phyloP scores from a whole-genome alignment of 192 early-diverging fungal species.

The Linnemannia elongata region DNA sequence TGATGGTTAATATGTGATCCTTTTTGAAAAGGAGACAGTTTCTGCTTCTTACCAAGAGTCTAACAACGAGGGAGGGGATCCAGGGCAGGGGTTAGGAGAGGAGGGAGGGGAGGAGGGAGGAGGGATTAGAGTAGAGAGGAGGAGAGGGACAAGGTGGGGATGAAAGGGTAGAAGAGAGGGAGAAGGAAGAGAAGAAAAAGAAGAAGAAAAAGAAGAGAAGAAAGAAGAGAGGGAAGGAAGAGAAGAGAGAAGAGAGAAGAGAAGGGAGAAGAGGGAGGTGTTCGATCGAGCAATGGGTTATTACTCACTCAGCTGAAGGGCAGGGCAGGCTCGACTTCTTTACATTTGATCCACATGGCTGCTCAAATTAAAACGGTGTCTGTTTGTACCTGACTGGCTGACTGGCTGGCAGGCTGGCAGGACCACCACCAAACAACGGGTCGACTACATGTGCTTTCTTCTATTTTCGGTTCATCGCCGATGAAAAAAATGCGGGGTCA shows the following conservation, averaged over 20 bases:
- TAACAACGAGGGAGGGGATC: slow-evolving; percentile 1
- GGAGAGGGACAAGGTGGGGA: neutral
- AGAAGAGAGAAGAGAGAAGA: neutral
- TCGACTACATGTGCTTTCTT: neutral
- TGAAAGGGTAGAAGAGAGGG: neutral
- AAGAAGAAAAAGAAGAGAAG: neutral
- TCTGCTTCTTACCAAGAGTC: slow-evolving; percentile 22
- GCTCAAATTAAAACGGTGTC: neutral
- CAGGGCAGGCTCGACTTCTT: neutral
- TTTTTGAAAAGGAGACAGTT: neutral
- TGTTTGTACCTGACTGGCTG: neutral
- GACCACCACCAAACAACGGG: neutral
- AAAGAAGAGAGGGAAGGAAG: neutral
- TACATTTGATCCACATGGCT: slow-evolving; percentile 9
- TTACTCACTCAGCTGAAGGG: slow-evolving; percentile 23
- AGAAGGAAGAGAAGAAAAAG: slow-evolving; percentile 3
- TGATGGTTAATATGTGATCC: neutral
- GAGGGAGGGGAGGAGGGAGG: neutral
- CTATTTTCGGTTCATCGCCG: slow-evolving; percentile 12
- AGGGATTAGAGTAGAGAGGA: neutral
- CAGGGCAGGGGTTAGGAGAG: neutral
- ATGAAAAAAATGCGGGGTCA: slow-evolving; percentile 3
- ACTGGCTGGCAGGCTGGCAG: no score
- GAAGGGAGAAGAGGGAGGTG: neutral
- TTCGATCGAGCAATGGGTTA: neutral